These are phyloP conservation scores for Dendrothele bispora DNA, from an alignment of 768 basidiomycete genomes.

Conservation along the genomic window DNA sequence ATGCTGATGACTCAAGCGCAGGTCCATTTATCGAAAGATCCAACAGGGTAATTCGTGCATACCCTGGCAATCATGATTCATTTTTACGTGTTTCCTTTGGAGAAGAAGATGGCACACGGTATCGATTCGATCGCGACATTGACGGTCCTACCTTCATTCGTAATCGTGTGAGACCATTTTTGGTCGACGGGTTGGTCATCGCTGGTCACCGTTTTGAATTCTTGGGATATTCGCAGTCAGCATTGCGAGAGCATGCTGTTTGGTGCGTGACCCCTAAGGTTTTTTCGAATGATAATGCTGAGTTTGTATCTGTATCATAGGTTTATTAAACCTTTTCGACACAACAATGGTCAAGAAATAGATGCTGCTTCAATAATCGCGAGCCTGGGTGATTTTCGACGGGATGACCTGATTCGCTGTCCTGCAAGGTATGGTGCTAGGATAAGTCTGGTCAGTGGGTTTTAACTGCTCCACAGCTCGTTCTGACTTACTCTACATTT, in stretches of 20 bases:
- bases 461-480: slow-evolving; percentile 74
- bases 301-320: slow-evolving; percentile 28
- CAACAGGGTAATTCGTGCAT: slow-evolving; percentile 59
- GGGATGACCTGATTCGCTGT: slow-evolving; percentile 53
- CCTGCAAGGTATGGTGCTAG: slow-evolving; percentile 74
- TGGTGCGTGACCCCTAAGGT: slow-evolving; percentile 33
- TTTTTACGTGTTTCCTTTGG: slow-evolving; percentile 65
- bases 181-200: slow-evolving; percentile 48
- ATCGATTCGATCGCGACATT: too few species aligned
- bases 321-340: slow-evolving; percentile 61
- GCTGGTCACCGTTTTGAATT: slow-evolving; percentile 57
- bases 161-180: slow-evolving; percentile 42
- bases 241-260: slow-evolving; percentile 62
- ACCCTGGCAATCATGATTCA: slow-evolving; percentile 39
- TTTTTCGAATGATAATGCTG: not conserved
- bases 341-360: slow-evolving; percentile 27
- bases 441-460: slow-evolving; percentile 66
- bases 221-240: slow-evolving; percentile 72
- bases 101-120: slow-evolving; percentile 56
- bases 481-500: too few species aligned
- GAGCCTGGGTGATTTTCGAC: slow-evolving; percentile 47
- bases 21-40: slow-evolving; percentile 60
- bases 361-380: slow-evolving; percentile 52
- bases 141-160: too few species aligned
- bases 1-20: too few species aligned